phyloP scores from a whole-genome alignment of 2,329 filamentous ascomycete genomes.

The Talaromyces sp. region DNA sequence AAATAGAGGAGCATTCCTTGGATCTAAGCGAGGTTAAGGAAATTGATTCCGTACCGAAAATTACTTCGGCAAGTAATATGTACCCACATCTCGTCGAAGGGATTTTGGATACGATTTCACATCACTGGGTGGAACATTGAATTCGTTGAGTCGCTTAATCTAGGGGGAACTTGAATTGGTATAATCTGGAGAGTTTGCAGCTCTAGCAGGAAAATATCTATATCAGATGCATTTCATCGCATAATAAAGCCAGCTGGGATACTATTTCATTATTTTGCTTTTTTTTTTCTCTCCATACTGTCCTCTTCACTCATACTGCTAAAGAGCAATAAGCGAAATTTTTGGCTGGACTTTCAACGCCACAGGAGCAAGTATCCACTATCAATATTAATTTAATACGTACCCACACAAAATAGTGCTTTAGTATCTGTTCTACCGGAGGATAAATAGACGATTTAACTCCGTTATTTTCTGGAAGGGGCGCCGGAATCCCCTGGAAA shows the following conservation, averaged over 20 bases:
- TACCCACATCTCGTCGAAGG: neutral
- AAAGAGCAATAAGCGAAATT: neutral
- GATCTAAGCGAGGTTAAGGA: neutral
- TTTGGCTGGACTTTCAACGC: neutral
- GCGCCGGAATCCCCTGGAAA: neutral
- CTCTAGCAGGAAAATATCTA: no score
- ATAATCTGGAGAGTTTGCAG: no score
- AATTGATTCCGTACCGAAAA: neutral
- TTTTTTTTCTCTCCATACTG: neutral
- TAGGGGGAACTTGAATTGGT: neutral
- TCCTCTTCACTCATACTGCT: no score
- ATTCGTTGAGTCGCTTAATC: neutral
- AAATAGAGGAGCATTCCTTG: neutral
- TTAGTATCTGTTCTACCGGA: neutral
- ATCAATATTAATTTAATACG: neutral
- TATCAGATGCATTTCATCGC: neutral
- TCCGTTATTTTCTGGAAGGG: neutral
- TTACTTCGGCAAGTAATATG: neutral
- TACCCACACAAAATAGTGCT: neutral
- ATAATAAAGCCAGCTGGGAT: neutral
- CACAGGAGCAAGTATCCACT: neutral
- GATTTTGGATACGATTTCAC: neutral
- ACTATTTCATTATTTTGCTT: neutral
- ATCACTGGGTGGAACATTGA: neutral
- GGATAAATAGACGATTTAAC: neutral